Conservation (phyloP, 192 early-diverging fungal genomes). For the Coemansia sp. region DNA sequence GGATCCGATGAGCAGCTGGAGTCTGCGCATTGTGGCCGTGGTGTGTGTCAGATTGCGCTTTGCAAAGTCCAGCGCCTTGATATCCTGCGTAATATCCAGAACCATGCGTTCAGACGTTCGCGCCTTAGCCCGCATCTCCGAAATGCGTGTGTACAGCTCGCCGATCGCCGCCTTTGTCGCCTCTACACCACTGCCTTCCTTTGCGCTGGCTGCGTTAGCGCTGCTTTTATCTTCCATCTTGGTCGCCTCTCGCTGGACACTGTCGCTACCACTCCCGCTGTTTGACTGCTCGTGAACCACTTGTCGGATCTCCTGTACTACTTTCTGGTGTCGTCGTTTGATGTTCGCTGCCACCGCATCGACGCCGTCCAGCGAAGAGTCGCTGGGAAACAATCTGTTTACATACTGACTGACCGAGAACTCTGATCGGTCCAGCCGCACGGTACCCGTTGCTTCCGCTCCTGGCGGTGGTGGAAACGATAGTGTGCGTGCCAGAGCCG, state of each 20-base stretch:
- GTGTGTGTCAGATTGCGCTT: conserved; percentile 87
- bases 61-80: conserved; percentile 90
- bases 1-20: conserved; percentile 86
- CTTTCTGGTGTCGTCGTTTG: conserved; percentile 57
- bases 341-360: conserved; percentile 69
- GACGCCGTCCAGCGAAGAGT: conserved; percentile 38
- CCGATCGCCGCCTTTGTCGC: conserved; percentile 72
- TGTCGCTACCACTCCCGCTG: conserved; percentile 18
- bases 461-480: background rate
- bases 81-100: conserved; percentile 93
- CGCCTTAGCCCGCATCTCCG: conserved; percentile 84
- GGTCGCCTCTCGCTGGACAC: conserved; percentile 38
- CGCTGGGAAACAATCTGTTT: conserved; percentile 78
- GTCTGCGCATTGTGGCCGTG: conserved; percentile 76
- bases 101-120: conserved; percentile 84
- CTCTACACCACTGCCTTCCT: conserved; percentile 53
- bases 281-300: conserved; percentile 74
- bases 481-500: background rate
- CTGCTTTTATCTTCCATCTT: conserved; percentile 7
- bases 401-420: conserved; percentile 78
- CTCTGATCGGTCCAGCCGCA: conserved; percentile 36
- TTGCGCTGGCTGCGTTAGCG: conserved; percentile 20
- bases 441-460: background rate
- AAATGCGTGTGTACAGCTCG: conserved; percentile 73
- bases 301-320: conserved; percentile 66